Conservation (phyloP, 1,139 yeast genomes). For the Lodderomyces metapsilosis region DNA sequence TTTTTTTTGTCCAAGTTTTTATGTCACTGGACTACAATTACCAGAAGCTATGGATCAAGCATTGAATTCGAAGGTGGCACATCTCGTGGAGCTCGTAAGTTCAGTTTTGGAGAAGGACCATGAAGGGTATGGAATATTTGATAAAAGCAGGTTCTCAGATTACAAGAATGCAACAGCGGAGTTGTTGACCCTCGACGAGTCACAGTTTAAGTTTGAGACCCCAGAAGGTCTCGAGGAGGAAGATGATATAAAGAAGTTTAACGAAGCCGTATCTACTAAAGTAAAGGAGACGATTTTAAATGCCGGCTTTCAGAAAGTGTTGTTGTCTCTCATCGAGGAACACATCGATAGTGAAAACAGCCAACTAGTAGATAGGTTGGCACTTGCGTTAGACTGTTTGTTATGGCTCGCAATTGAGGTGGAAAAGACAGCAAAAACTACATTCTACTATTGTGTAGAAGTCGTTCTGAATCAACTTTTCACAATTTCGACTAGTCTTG, state of each 20-base stretch:
- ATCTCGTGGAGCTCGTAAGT: background rate
- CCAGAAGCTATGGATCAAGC: background rate
- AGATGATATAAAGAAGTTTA: slow-evolving; percentile 9
- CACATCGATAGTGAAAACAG: slow-evolving; percentile 3
- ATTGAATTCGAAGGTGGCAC: background rate
- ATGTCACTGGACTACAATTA: no score
- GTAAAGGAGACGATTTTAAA: slow-evolving; percentile 8
- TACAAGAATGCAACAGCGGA: background rate
- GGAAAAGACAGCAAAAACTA: slow-evolving; percentile 18
- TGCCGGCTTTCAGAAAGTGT: background rate
- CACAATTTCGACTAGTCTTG: slow-evolving; percentile 20
- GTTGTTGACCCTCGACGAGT: background rate
- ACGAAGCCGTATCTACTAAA: slow-evolving; percentile 18
- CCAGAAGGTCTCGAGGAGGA: background rate
- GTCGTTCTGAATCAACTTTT: slow-evolving; percentile 22
- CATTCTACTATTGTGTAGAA: slow-evolving; percentile 24
- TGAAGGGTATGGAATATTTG: background rate
- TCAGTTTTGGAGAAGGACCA: background rate
- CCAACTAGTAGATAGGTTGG: slow-evolving; percentile 17
- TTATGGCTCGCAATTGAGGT: slow-evolving; percentile 17
- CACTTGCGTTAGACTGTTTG: slow-evolving; percentile 25
- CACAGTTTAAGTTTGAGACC: background rate
- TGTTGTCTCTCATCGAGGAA: background rate
- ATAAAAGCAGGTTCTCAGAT: background rate
- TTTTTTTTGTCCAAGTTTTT: background rate